Evolutionary conservation across 148 eudicot genomes (phyloP), one percentile per base, ranked within the genome.

Genomic region (Polygonum maritimum): DNA sequence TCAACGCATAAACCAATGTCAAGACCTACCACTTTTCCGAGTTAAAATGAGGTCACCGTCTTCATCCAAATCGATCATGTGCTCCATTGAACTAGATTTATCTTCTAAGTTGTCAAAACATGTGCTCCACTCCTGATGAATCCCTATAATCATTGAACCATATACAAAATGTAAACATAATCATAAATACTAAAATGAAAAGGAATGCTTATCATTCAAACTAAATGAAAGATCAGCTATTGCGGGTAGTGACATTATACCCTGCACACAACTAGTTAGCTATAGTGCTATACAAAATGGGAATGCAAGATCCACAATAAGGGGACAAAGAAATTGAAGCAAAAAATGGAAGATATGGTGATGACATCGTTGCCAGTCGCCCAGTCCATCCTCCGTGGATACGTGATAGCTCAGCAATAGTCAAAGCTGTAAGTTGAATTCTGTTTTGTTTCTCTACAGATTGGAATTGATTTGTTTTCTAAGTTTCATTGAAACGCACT

Each of bases 31-130:
- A 41, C 72, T 81, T 71, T 96, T 83, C 36, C 96, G 87, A 74
- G 89, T 67, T 78, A 95, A 76, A 79, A 92, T 79, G 75, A 95
- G 93, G 80, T 95, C 96, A 55, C 99, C 99, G 84, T 95, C 98
- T 83, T 89, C 96, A 87, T 95, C 98, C 67, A 86, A 75, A 77
- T 77, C 82, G 82, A 78, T 77, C 40, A 48, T 73, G 52, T 85
- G 78, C 33, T 74, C 65, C 8, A 0, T 36, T 63, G 81, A 74
- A 67, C 72, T 55, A 5, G 72, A n/a, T 62, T 83, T 84, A 63
- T 72, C 75, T 57, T 71, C 26, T 1, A 36, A 63, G 26, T 54
- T 48, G 69, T 57, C 76, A 78, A 11, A 63, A 79, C 51, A 41
- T 76, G 51, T 58, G 45, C 71, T 60, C 62, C 60, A 76, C 44